Evolutionary conservation across 306 rosid species (phyloP).

Genomic region (Quercus mongolica): DNA sequence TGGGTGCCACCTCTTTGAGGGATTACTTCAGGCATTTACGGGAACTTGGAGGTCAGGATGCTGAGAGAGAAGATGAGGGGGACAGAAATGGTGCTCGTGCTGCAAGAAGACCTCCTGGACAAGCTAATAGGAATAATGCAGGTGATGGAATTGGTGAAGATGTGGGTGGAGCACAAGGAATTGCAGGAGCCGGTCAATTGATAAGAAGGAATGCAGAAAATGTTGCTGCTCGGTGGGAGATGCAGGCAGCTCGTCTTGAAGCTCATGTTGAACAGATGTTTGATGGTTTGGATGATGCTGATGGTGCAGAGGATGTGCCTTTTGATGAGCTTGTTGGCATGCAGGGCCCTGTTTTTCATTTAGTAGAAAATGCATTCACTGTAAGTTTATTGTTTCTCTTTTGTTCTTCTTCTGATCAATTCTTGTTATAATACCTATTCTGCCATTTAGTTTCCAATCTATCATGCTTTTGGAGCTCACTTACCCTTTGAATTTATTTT

Average conservation of each 20-base stretch:
- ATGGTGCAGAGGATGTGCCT: conserved; percentile 99
- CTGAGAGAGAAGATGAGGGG: conserved; percentile 90
- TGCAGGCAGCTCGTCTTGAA: conserved; percentile 98
- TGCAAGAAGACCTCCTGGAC: conserved; percentile 88
- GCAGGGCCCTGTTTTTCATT: conserved; percentile 99
- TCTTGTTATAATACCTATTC: neutral
- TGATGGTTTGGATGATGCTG: conserved; percentile 97
- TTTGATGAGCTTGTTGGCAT: conserved; percentile 99
- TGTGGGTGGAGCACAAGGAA: conserved; percentile 80
- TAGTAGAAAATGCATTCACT: conserved; percentile 98
- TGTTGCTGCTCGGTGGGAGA: conserved; percentile 97
- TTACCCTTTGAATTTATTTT: neutral
- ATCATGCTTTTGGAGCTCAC: neutral
- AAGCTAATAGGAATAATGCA: conserved; percentile 70
- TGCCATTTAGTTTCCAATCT: neutral
- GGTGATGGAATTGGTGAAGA: conserved; percentile 89
- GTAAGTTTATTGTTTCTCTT: conserved; percentile 42
- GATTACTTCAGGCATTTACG: conserved; percentile 97
- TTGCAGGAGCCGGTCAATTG: conserved; percentile 90
- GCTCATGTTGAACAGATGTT: conserved; percentile 99
- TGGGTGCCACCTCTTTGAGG: conserved; percentile 95
- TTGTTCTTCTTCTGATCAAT: neutral
- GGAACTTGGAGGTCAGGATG: conserved; percentile 96
- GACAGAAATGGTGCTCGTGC: conserved; percentile 92
- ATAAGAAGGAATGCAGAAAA: conserved; percentile 93